phyloP scores from a whole-genome alignment of 2,329 filamentous ascomycete species.

The Neopestalotiopsis sp. region DNA sequence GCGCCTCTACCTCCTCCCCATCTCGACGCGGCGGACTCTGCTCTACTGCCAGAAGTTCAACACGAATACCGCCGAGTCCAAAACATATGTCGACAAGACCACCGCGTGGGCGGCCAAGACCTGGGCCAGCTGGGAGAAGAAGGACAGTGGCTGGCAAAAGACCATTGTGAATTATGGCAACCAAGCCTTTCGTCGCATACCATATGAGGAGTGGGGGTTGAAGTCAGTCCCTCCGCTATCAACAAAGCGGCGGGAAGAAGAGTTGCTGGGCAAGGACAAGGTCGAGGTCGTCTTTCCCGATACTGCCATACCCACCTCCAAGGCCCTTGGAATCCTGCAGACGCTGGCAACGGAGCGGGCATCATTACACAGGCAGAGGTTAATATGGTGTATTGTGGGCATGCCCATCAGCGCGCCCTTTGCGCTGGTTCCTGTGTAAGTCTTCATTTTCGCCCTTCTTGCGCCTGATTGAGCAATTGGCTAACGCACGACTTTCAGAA shows the following conservation, averaged over 20 bases:
- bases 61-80: conserved; percentile 55
- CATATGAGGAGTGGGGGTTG: conserved; percentile 96
- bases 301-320: conserved; percentile 67
- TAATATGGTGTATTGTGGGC: conserved; percentile 81
- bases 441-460: conserved; percentile 22
- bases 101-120: conserved; percentile 74
- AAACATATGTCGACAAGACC: conserved; percentile 69
- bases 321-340: conserved; percentile 68
- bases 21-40: conserved; percentile 88
- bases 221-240: conserved; percentile 91
- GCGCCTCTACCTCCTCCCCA: conserved; percentile 92
- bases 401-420: conserved; percentile 87
- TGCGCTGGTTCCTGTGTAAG: conserved; percentile 84
- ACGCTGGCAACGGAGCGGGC: conserved; percentile 81
- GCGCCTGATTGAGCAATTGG: neutral
- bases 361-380: conserved; percentile 73
- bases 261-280: conserved; percentile 64
- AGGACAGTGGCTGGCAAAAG: conserved; percentile 86
- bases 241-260: conserved; percentile 66
- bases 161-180: conserved; percentile 87
- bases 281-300: conserved; percentile 80
- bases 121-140: conserved; percentile 88
- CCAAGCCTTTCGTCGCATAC: conserved; percentile 81
- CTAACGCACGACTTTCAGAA: conserved; percentile 50
- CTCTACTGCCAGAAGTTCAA: conserved; percentile 86